Conservation (phyloP, 306 rosid species). For the Spatholobus suberectus region DNA sequence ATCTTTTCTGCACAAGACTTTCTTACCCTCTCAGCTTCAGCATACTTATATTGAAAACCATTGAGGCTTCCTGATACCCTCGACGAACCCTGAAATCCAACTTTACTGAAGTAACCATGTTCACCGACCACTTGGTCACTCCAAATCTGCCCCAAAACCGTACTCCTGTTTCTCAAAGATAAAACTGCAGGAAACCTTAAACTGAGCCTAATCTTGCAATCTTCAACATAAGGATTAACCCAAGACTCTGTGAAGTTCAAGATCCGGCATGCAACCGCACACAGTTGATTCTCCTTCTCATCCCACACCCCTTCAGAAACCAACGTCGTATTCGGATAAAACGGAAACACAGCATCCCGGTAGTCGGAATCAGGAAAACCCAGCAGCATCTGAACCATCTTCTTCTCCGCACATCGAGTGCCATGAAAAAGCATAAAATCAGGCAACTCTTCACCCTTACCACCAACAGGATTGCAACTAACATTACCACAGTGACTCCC, state of each 20-base stretch:
- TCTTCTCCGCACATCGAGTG: conserved; percentile 50
- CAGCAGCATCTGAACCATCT: conserved; percentile 68
- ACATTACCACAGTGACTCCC: conserved; percentile 57
- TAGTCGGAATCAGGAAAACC: conserved; percentile 55
- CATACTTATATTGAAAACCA: conserved; percentile 60
- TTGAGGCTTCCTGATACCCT: conserved; percentile 42
- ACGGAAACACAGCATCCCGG: conserved; percentile 47
- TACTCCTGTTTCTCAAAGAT: conserved; percentile 67
- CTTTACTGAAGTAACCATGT: conserved; percentile 59
- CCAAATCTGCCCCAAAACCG: conserved; percentile 69
- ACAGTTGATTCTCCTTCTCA: conserved; percentile 62
- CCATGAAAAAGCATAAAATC: conserved; percentile 50
- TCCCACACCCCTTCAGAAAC: conserved; percentile 87
- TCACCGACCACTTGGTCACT: conserved; percentile 60
- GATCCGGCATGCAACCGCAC: conserved; percentile 71
- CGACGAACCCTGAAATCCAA: conserved; percentile 54
- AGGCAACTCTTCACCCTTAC: conserved; percentile 52
- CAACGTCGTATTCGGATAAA: conserved; percentile 58
- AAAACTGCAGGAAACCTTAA: conserved; percentile 62
- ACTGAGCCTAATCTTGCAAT: conserved; percentile 63
- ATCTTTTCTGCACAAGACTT: conserved; percentile 58
- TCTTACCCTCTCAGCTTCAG: conserved; percentile 52
- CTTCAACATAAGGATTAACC: conserved; percentile 65
- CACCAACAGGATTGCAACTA: conserved; percentile 66
- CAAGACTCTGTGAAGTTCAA: conserved; percentile 56